Conservation (phyloP, 345 rosid species). For the Syzygium grande region DNA sequence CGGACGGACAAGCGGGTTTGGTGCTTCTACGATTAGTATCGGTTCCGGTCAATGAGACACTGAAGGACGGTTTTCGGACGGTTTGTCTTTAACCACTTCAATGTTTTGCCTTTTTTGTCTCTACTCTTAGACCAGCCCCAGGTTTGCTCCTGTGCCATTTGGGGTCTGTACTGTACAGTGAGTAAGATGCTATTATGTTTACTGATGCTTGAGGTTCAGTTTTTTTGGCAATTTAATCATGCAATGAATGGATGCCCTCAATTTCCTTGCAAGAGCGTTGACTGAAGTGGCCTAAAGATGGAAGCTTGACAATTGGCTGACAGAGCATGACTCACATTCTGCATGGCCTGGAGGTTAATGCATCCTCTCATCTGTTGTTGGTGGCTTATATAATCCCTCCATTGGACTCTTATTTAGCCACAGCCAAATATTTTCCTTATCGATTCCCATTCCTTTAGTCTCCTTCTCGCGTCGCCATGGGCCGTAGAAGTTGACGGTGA, state of each 20-base stretch:
- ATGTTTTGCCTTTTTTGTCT: background rate
- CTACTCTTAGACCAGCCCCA: background rate
- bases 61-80: background rate
- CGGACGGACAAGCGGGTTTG: rapidly evolving
- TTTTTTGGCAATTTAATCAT: background rate
- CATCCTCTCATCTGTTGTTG: background rate
- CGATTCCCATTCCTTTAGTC: background rate
- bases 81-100: background rate
- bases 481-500: background rate
- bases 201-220: background rate
- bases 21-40: background rate
- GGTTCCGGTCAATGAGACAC: rapidly evolving
- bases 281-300: background rate
- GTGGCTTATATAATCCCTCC: background rate
- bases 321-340: background rate
- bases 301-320: background rate
- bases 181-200: background rate
- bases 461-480: background rate
- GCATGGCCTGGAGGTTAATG: background rate
- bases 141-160: background rate
- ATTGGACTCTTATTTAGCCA: background rate
- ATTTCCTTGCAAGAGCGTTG: background rate
- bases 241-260: background rate
- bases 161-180: background rate
- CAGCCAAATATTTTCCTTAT: background rate